Evolutionary conservation across 1,284 basidiomycete genomes (phyloP).

Genomic region (Waitea zeae): DNA sequence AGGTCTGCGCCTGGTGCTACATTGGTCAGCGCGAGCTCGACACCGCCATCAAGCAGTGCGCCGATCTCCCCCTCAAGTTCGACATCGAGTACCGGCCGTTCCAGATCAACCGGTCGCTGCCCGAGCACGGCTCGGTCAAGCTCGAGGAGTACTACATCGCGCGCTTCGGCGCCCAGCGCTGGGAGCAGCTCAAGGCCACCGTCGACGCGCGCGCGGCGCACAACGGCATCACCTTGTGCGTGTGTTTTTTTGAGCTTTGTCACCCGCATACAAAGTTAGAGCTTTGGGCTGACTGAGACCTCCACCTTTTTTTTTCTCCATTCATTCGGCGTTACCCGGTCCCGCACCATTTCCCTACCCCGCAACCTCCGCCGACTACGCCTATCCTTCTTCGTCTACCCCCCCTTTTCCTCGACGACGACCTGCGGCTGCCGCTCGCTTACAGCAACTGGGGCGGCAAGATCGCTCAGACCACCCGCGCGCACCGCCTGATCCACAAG

Average conservation of each 20-base stretch:
- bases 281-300: too few species aligned
- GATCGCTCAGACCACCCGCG: conserved; percentile 45
- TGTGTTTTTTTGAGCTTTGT: conserved; percentile 6
- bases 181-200: conserved; percentile 25
- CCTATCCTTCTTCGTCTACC: neutral
- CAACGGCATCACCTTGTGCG: conserved; percentile 54
- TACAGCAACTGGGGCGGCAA: conserved; percentile 36
- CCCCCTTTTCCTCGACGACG: neutral
- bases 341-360: too few species aligned
- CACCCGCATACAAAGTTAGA: too few species aligned
- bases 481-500: conserved; percentile 59
- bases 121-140: conserved; percentile 9
- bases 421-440: neutral
- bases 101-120: conserved; percentile 12
- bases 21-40: conserved; percentile 13
- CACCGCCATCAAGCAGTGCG: conserved; percentile 8
- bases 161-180: conserved; percentile 39
- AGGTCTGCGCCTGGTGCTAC: conserved; percentile 10
- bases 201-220: conserved; percentile 32
- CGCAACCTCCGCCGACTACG: neutral
- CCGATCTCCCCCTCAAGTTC: conserved; percentile 8
- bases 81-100: conserved; percentile 14
- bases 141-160: neutral
- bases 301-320: neutral
- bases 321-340: too few species aligned